Conservation (phyloP, 2,329 filamentous ascomycete species). For the Arachnomyces sp. region DNA sequence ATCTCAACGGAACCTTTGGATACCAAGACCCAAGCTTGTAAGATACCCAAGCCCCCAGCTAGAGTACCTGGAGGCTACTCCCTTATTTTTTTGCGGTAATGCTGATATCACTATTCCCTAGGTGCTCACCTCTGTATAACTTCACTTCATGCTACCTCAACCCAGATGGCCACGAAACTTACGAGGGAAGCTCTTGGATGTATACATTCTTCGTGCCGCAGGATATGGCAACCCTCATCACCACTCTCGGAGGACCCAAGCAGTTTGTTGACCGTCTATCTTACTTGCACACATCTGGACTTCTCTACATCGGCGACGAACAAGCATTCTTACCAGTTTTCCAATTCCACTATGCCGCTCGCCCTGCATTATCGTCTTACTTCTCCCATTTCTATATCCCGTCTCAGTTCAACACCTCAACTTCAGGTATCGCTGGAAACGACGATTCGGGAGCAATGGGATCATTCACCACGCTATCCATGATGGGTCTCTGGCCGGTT, state of each 20-base stretch:
- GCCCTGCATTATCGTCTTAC: conserved; percentile 46
- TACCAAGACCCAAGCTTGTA: no score
- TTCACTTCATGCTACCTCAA: conserved; percentile 47
- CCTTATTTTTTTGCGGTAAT: no score
- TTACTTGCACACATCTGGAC: conserved; percentile 57
- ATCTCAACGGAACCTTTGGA: no score
- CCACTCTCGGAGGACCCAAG: conserved; percentile 52
- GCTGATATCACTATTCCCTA: no score
- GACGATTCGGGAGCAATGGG: conserved; percentile 67
- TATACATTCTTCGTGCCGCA: conserved; percentile 60
- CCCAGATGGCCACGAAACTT: conserved; percentile 56
- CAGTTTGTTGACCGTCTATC: conserved; percentile 53
- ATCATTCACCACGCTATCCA: conserved; percentile 57
- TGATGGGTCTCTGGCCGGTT: conserved; percentile 65
- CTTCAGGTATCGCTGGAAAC: conserved; percentile 59
- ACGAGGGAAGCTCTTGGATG: conserved; percentile 65
- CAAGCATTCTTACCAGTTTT: conserved; percentile 58
- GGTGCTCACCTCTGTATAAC: conserved; percentile 52
- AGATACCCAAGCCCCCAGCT: conserved; percentile 57
- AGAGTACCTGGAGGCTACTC: no score
- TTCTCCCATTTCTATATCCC: conserved; percentile 61
- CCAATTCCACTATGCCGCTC: conserved; percentile 62
- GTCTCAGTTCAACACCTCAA: conserved; percentile 52
- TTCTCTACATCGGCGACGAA: conserved; percentile 62
- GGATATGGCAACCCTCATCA: conserved; percentile 49